Evolutionary conservation across 140 eudicot species (phyloP).

Genomic region (Bidens hawaiensis): DNA sequence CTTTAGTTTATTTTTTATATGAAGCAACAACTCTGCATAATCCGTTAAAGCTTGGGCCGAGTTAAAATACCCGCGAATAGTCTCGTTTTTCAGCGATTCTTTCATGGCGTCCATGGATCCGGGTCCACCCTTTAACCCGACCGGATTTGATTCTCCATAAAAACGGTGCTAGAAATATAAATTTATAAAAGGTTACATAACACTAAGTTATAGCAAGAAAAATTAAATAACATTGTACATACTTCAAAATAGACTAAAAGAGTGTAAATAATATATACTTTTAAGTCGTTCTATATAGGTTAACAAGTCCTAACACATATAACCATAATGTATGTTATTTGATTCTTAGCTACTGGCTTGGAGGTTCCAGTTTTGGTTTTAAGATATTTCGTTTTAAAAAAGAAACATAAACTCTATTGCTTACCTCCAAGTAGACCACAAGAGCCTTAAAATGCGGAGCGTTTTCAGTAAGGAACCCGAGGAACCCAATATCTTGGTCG

Average conservation of each 20-base stretch:
- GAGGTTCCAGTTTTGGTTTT: too few relatives aligned
- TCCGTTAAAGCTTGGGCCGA: slow-evolving; percentile 93
- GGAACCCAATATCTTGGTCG: slow-evolving; percentile 3
- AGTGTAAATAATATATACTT: too few relatives aligned
- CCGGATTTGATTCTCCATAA: slow-evolving; percentile 58
- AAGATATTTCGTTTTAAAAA: too few relatives aligned
- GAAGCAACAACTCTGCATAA: slow-evolving; percentile 68
- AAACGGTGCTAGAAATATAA: slow-evolving; percentile 57
- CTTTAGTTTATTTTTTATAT: slow-evolving; percentile 40
- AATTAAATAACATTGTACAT: background rate
- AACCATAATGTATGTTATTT: too few relatives aligned
- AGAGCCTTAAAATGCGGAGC: slow-evolving; percentile 68
- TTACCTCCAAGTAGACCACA: slow-evolving; percentile 67
- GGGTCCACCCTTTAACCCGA: slow-evolving; percentile 46
- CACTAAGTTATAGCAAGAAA: background rate
- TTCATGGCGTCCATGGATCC: slow-evolving; percentile 25
- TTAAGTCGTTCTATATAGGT: too few relatives aligned
- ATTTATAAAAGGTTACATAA: background rate
- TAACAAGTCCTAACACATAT: too few relatives aligned
- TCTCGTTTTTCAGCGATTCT: slow-evolving; percentile 45
- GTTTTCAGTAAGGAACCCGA: slow-evolving; percentile 45
- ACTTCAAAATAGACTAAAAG: slow-evolving; percentile 49
- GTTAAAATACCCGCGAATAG: slow-evolving; percentile 62
- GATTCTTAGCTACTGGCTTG: too few relatives aligned
- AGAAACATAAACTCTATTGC: background rate